These are phyloP conservation scores for Macaranga tanarius DNA, from an alignment of 441 rosid species.

Conservation along the genomic window DNA sequence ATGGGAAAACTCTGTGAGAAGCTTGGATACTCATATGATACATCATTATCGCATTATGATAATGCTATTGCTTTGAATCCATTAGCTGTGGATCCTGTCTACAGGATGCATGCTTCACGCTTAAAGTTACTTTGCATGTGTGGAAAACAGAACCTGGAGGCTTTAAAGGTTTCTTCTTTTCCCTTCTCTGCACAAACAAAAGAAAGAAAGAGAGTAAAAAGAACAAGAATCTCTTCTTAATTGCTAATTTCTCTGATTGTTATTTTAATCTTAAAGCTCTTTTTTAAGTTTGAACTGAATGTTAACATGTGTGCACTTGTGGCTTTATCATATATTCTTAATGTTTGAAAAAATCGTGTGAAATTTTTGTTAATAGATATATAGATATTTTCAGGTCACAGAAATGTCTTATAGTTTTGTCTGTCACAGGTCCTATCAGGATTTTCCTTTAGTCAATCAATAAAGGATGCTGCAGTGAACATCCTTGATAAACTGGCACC, in stretches of 20 bases:
- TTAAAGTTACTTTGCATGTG: slow-evolving; percentile 70
- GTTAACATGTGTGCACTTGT: background rate
- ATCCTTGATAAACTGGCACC: slow-evolving; percentile 46
- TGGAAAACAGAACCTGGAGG: slow-evolving; percentile 70
- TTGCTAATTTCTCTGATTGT: slow-evolving; percentile 10
- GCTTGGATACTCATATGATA: slow-evolving; percentile 72
- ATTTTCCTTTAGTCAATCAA: slow-evolving; percentile 62
- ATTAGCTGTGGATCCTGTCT: slow-evolving; percentile 91
- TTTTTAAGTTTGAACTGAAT: slow-evolving; percentile 12
- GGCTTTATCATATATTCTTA: background rate
- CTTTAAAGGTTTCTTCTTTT: slow-evolving; percentile 62
- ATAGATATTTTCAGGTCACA: background rate
- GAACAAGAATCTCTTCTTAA: slow-evolving; percentile 7
- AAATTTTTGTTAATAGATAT: slow-evolving; percentile 16
- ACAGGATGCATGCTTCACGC: slow-evolving; percentile 99
- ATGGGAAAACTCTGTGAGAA: slow-evolving; percentile 97
- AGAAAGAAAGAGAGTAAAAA: background rate
- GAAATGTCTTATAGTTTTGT: slow-evolving; percentile 19
- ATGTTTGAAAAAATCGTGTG: slow-evolving; percentile 13
- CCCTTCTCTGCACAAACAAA: background rate
- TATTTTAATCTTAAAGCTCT: slow-evolving; percentile 13
- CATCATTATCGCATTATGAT: slow-evolving; percentile 69
- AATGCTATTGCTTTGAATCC: slow-evolving; percentile 83
- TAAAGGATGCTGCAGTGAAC: slow-evolving; percentile 55
- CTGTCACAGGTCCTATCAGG: slow-evolving; percentile 60